Base-by-base conservation (phyloP, 805 yeast species). In the Metschnikowia similis region DNA sequence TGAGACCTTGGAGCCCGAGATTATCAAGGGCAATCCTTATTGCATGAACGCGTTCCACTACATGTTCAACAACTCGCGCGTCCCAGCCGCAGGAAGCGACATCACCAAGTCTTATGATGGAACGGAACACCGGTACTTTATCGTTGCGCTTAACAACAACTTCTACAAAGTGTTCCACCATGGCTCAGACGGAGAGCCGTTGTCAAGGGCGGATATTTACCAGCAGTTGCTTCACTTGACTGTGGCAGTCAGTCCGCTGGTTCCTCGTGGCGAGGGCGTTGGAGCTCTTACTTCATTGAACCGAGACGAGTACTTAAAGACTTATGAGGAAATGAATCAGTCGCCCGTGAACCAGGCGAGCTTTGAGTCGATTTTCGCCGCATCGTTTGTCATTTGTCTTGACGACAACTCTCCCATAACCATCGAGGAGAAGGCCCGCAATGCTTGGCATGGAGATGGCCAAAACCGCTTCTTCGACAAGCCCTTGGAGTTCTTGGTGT, bases 361-460 rank as follows among this genome's bases (percentile, higher is more conserved):
- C 0, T 65, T 92, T 34, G 82, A 81, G 57, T 74, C 83, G 14
- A 86, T 92, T 51, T 84, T 83, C 62, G 82, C 85, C 49, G 77
- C 96, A 2, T 82, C 96, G 0, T 92, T 90, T 65, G 80, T 91
- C 6, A 66, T 92, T 45, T 83, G 94, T 61, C 77, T 92, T 48
- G 99, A 92, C 63, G 64, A 65, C 32, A 83, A 86, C 58, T 70
- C 66, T 10, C 97, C 97, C 13, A 75, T 82, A 46, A 84, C 96
- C 29, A 76, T 85, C 52, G 92, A 85, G 64, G 95, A 89, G 65
- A 85, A 89, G 62, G 84, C 96, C 3, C 82, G 82, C 64, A 84
- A 81, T 67, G 80, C 83, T 64, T 92, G 98, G 98, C 96, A 89
- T 71, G 97, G 98, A n/a, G 81, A 89, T 69, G 97, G 97, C 48